phyloP scores from a whole-genome alignment of 352 stramenopile genomes.

The Pythium angustatum region DNA sequence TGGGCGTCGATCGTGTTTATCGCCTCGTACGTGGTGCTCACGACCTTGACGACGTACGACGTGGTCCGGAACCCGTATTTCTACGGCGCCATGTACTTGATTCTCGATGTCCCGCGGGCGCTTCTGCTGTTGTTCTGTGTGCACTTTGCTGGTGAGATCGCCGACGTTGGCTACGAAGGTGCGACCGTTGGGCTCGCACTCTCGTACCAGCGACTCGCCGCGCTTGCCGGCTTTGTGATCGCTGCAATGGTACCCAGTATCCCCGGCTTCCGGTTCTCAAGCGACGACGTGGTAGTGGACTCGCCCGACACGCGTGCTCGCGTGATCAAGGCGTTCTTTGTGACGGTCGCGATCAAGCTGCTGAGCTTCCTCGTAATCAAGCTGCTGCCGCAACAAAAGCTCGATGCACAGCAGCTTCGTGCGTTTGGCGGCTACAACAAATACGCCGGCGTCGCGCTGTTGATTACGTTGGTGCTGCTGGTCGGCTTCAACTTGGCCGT shows the following conservation, averaged over 20 bases:
- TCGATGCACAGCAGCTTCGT: conserved; percentile 46
- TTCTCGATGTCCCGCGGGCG: conserved; percentile 39
- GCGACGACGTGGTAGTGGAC: background rate
- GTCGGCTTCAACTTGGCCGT: conserved; percentile 18
- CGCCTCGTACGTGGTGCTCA: conserved; percentile 28
- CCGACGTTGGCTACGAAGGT: conserved; percentile 49
- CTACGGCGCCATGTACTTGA: conserved; percentile 33
- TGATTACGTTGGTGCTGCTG: conserved; percentile 35
- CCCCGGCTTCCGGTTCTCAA: background rate
- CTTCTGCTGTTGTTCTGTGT: conserved; percentile 47
- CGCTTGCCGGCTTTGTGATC: conserved; percentile 28
- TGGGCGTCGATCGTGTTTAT: conserved; percentile 35
- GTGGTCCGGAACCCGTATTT: conserved; percentile 40
- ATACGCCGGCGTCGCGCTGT: conserved; percentile 35
- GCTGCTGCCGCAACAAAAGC: conserved; percentile 41
- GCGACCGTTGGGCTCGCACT: conserved; percentile 50
- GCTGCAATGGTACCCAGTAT: conserved; percentile 29
- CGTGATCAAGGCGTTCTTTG: conserved; percentile 19
- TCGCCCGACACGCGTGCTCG: background rate
- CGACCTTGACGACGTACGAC: conserved; percentile 34
- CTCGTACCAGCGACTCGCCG: conserved; percentile 46
- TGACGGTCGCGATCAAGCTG: conserved; percentile 26
- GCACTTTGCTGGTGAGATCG: conserved; percentile 49
- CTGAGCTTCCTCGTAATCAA: conserved; percentile 21
- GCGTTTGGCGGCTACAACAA: conserved; percentile 54